These are phyloP conservation scores for Gillenia trifoliata DNA, from an alignment of 306 rosid species.

Conservation along the genomic window DNA sequence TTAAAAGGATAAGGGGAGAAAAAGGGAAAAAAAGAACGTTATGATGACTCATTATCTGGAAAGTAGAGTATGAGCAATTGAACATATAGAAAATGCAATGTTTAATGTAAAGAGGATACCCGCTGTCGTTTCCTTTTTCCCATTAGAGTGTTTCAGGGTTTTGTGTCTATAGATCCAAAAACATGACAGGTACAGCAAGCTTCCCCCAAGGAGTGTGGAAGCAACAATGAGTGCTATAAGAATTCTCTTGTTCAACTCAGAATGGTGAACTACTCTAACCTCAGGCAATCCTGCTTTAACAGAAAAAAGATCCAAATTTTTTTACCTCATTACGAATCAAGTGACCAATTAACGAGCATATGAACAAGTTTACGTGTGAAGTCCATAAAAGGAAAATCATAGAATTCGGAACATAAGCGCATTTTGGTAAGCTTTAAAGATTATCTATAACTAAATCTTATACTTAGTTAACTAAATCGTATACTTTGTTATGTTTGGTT, in stretches of 20 bases:
- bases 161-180: conserved; percentile 51
- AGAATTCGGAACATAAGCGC: background rate
- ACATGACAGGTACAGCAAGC: conserved; percentile 46
- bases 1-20: background rate
- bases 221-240: conserved; percentile 59
- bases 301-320: conserved; percentile 6
- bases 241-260: conserved; percentile 60
- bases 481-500: background rate
- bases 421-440: background rate
- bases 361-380: background rate
- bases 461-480: no score
- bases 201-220: conserved; percentile 64
- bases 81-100: background rate
- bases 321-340: background rate
- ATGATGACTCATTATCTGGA: conserved; percentile 7
- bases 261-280: conserved; percentile 55
- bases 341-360: background rate
- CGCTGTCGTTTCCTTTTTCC: conserved; percentile 34
- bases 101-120: conserved; percentile 39
- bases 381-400: background rate
- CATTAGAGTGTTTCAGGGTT: conserved; percentile 21
- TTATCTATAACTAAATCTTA: background rate
- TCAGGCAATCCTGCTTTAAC: conserved; percentile 45
- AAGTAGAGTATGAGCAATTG: background rate
- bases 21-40: conserved; percentile 5